A percentile compares a stretch with the other conserved stretches of the same genome.
Conservation (phyloP, 768 basidiomycete species). For the Trametes elegans region DNA sequence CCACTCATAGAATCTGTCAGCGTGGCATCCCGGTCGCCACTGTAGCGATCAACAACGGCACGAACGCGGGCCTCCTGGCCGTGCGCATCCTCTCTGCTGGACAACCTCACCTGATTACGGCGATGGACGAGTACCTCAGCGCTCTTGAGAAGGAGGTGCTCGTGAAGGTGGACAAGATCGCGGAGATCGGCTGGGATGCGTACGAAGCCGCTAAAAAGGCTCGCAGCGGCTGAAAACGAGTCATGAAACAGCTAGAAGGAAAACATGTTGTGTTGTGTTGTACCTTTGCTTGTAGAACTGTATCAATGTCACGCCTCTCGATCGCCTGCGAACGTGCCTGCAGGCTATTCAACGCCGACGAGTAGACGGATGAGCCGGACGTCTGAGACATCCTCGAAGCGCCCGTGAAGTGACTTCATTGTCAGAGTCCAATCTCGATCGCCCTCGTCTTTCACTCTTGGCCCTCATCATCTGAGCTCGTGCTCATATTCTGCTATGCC, state of each 20-base stretch:
- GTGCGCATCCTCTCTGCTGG: slow-evolving; percentile 84
- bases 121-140: slow-evolving; percentile 75
- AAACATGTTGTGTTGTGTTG: background rate
- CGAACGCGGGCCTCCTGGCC: slow-evolving; percentile 90
- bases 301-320: background rate
- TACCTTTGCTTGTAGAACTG: slow-evolving; percentile 5
- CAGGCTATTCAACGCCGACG: background rate
- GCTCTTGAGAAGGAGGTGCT: slow-evolving; percentile 72
- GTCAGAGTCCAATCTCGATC: background rate
- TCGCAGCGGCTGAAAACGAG: background rate
- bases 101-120: slow-evolving; percentile 58
- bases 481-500: slow-evolving; percentile 44
- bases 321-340: background rate
- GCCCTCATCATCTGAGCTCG: background rate
- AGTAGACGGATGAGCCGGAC: background rate
- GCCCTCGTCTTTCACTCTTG: background rate
- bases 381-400: too few species aligned
- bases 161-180: slow-evolving; percentile 72
- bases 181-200: slow-evolving; percentile 78
- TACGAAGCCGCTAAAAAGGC: slow-evolving; percentile 11
- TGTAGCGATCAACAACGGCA: slow-evolving; percentile 94
- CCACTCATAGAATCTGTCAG: slow-evolving; percentile 38
- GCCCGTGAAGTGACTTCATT: slow-evolving; percentile 3
- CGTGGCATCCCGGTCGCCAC: slow-evolving; percentile 97
- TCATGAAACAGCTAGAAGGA: background rate